phyloP scores from a whole-genome alignment of 441 rosid genomes.

The Pelargonium citronellum region DNA sequence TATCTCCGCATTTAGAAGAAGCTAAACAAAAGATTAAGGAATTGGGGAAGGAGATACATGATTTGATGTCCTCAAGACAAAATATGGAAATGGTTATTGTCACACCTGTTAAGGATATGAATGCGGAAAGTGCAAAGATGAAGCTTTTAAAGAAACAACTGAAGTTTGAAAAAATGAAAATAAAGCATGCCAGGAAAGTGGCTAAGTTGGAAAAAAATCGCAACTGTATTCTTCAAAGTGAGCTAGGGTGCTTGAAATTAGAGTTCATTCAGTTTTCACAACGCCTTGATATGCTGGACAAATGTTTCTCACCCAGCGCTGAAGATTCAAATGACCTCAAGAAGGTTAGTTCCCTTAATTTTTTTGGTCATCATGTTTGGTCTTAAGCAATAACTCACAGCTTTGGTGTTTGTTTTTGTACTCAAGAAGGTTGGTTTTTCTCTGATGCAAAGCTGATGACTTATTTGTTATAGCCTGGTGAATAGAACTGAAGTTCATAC shows the following conservation, averaged over 20 bases:
- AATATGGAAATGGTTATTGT: conserved; percentile 20
- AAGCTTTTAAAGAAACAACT: conserved; percentile 54
- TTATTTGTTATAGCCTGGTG: too few relatives aligned
- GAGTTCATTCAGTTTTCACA: conserved; percentile 44
- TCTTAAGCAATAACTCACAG: too few relatives aligned
- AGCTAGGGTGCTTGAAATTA: conserved; percentile 48
- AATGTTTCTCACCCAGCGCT: conserved; percentile 30
- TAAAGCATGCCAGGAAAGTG: conserved; percentile 54
- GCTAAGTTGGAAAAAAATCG: conserved; percentile 53
- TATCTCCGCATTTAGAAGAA: background rate
- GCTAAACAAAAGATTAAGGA: too few relatives aligned
- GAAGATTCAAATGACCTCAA: conserved; percentile 39
- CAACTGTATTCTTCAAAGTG: conserved; percentile 39
- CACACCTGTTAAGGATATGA: conserved; percentile 28
- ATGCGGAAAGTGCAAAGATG: conserved; percentile 33
- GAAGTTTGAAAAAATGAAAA: conserved; percentile 52
- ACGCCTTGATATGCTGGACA: conserved; percentile 50
- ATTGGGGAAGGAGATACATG: too few relatives aligned
- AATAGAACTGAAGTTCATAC: too few relatives aligned
- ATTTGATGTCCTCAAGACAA: conserved; percentile 25
- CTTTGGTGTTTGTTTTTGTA: too few relatives aligned
- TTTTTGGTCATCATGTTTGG: too few relatives aligned
- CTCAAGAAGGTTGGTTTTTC: too few relatives aligned
- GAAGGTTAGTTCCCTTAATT: conserved; percentile 40
- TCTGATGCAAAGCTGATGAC: too few relatives aligned